These are phyloP conservation scores for Solanum piurae DNA, from an alignment of 257 asterid species.

Conservation along the genomic window DNA sequence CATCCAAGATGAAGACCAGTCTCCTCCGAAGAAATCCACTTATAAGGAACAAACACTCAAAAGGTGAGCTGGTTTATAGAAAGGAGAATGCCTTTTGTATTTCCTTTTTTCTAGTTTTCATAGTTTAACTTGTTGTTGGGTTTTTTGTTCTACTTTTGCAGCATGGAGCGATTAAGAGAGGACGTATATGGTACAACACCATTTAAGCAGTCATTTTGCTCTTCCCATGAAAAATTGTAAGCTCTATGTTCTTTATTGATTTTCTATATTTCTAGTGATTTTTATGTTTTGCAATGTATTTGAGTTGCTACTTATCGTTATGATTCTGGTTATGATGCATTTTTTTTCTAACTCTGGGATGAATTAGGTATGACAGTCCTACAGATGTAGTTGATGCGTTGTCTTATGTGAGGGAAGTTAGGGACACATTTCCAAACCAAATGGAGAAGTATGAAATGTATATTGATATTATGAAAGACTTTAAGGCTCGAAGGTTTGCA, in stretches of 20 bases:
- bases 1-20: conserved; percentile 60
- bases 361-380: neutral
- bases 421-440: conserved; percentile 8
- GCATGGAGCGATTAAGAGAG: conserved; percentile 74
- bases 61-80: neutral
- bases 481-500: conserved; percentile 78
- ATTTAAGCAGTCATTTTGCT: conserved; percentile 57
- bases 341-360: neutral
- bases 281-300: neutral
- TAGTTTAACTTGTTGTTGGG: conserved; percentile 7
- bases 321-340: neutral
- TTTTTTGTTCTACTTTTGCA: conserved; percentile 9
- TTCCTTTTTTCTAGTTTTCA: neutral
- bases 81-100: no score
- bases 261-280: neutral
- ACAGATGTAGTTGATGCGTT: neutral
- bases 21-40: conserved; percentile 26
- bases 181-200: conserved; percentile 53
- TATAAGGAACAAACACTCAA: neutral
- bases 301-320: neutral
- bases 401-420: neutral
- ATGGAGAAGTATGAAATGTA: conserved; percentile 81
- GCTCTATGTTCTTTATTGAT: conserved; percentile 5
- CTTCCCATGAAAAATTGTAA: conserved; percentile 75
- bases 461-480: conserved; percentile 85